A percentile compares a stretch with the other conserved stretches of the same genome.
Evolutionary conservation across 805 yeast species (phyloP).

Genomic region (Diddensiella santjacobensis): DNA sequence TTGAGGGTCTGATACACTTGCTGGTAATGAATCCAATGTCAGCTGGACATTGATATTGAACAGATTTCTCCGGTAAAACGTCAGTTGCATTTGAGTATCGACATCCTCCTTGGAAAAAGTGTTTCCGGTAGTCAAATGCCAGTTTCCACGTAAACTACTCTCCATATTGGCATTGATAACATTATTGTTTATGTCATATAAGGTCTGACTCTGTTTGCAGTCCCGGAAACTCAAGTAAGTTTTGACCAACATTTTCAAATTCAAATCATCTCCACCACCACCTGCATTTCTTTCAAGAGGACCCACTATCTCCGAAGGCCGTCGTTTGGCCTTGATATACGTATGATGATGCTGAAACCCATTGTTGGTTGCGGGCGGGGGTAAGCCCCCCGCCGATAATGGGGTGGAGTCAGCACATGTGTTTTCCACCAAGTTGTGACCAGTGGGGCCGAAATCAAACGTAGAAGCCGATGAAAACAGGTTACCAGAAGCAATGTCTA

Average conservation of each 20-base stretch:
- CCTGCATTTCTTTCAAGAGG: background rate
- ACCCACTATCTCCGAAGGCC: background rate
- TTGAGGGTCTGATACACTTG: background rate
- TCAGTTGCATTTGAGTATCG: slow-evolving; percentile 17
- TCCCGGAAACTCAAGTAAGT: background rate
- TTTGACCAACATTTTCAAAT: background rate
- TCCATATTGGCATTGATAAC: slow-evolving; percentile 2
- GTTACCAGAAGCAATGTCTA: slow-evolving; percentile 1
- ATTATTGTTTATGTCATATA: slow-evolving; percentile 2
- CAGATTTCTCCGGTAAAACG: slow-evolving; percentile 28
- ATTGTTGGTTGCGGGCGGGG: background rate
- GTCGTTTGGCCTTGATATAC: background rate
- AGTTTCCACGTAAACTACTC: slow-evolving; percentile 9
- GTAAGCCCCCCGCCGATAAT: background rate
- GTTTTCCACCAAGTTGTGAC: background rate
- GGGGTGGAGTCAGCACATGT: background rate
- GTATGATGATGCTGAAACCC: background rate
- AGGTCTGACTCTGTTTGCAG: background rate
- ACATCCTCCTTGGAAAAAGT: background rate
- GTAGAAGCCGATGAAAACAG: slow-evolving; percentile 1
- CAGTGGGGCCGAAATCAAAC: background rate
- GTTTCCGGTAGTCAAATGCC: slow-evolving; percentile 11
- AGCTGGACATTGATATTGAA: slow-evolving; percentile 19
- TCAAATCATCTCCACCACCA: background rate
- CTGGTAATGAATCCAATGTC: slow-evolving; percentile 3